Conservation (phyloP, 1,284 basidiomycete species). For the Malassezia slooffiae region DNA sequence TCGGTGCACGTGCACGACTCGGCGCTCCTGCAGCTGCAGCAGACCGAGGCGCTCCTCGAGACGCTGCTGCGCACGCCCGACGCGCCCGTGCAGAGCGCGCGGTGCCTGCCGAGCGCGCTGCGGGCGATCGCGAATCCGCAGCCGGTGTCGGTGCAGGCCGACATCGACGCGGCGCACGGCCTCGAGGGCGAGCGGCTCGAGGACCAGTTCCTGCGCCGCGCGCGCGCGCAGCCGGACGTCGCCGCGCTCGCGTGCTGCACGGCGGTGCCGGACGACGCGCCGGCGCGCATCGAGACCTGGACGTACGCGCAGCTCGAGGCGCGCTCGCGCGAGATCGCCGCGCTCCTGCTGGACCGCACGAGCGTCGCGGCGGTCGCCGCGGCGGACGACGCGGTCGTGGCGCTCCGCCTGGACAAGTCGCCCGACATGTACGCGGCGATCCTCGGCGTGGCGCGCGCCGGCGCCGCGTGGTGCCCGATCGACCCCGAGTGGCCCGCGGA, state of each 20-base stretch:
- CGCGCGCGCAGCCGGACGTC: conserved; percentile 16
- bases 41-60: conserved; percentile 21
- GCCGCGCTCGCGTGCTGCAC: conserved; percentile 35
- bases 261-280: conserved; percentile 15
- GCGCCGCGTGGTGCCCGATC: conserved; percentile 48
- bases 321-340: conserved; percentile 25
- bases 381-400: conserved; percentile 27
- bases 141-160: conserved; percentile 17
- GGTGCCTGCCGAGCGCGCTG: not conserved
- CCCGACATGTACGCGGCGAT: conserved; percentile 36
- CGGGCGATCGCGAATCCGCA: conserved; percentile 7
- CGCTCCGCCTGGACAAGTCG: conserved; percentile 37
- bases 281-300: conserved; percentile 15
- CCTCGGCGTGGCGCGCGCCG: conserved; percentile 40
- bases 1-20: conserved; percentile 24
- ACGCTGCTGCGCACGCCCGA: conserved; percentile 15
- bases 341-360: conserved; percentile 22
- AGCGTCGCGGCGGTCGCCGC: not conserved
- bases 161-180: conserved; percentile 16
- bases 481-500: conserved; percentile 44
- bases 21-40: conserved; percentile 22
- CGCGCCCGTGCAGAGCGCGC: not conserved
- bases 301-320: conserved; percentile 32
- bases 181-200: conserved; percentile 27
- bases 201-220: conserved; percentile 28